These are phyloP conservation scores for Stevia rebaudiana DNA, from an alignment of 140 eudicot genomes.

Conservation along the genomic window DNA sequence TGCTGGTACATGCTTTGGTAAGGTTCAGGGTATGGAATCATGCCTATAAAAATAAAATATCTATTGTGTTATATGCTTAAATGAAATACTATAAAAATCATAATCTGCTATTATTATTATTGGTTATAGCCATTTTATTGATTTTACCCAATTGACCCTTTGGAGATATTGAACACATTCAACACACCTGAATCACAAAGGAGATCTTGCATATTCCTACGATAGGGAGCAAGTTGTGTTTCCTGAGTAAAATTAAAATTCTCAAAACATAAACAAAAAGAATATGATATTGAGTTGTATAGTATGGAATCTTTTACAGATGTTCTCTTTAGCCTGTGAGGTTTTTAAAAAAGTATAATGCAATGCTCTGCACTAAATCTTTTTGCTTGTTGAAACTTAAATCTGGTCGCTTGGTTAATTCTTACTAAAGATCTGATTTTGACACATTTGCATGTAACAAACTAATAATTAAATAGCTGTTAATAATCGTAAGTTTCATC, in stretches of 20 bases:
- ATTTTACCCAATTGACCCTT: neutral
- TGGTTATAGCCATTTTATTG: neutral
- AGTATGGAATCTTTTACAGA: too few relatives aligned
- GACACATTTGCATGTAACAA: neutral
- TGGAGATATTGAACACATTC: neutral
- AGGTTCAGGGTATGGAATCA: conserved; percentile 97
- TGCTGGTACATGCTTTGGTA: conserved; percentile 80
- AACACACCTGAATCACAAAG: conserved; percentile 89
- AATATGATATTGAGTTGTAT: too few relatives aligned
- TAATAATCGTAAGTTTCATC: neutral
- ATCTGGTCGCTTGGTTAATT: neutral
- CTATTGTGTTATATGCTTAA: neutral
- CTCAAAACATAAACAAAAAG: conserved; percentile 7
- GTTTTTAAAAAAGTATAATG: neutral
- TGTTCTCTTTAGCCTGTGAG: too few relatives aligned
- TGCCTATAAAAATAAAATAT: conserved; percentile 32
- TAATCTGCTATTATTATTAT: neutral
- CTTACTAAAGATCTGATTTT: neutral
- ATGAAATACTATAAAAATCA: neutral
- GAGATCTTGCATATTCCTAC: conserved; percentile 97
- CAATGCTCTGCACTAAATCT: too few relatives aligned
- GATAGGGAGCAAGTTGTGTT: conserved; percentile 86
- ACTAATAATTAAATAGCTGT: neutral
- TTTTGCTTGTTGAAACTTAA: neutral
- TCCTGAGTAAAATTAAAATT: conserved; percentile 43